A percentile compares a stretch with the other conserved stretches of the same genome.
Conservation (phyloP, 306 rosid genomes). For the Abrus pulchellus region DNA sequence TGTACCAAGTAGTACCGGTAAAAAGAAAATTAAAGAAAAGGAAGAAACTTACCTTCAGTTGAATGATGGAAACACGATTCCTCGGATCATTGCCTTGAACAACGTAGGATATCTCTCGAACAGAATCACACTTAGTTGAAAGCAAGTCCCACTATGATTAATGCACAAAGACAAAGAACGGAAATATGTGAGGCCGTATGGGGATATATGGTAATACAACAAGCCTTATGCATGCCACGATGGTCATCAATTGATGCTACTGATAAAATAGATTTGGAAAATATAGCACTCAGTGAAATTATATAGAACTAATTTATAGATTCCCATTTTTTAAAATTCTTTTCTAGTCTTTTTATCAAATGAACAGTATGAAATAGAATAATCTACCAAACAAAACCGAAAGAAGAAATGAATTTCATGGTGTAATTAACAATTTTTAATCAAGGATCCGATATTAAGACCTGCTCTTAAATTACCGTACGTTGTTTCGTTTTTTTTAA, state of each 20-base stretch:
- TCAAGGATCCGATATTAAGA: not conserved
- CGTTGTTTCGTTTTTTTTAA: not conserved
- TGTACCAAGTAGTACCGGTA: not conserved
- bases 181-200: not conserved
- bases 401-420: too few species aligned
- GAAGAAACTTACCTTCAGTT: constrained; percentile 41
- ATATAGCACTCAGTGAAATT: too few species aligned
- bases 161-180: not conserved
- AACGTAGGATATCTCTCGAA: constrained; percentile 33
- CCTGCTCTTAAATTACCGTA: not conserved
- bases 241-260: too few species aligned
- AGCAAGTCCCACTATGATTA: constrained; percentile 53
- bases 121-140: not conserved
- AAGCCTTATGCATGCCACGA: too few species aligned
- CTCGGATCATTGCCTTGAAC: constrained; percentile 40
- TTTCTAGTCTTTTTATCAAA: too few species aligned
- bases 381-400: too few species aligned
- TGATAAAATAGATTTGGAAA: too few species aligned
- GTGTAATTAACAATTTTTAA: not conserved
- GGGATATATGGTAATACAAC: not conserved
- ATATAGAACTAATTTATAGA: too few species aligned
- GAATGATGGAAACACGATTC: constrained; percentile 51
- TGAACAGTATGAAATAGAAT: too few species aligned
- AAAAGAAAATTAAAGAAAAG: not conserved
- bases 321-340: too few species aligned